These are phyloP conservation scores for Trifolium fragiferum DNA, from an alignment of 306 rosid species.

Conservation along the genomic window DNA sequence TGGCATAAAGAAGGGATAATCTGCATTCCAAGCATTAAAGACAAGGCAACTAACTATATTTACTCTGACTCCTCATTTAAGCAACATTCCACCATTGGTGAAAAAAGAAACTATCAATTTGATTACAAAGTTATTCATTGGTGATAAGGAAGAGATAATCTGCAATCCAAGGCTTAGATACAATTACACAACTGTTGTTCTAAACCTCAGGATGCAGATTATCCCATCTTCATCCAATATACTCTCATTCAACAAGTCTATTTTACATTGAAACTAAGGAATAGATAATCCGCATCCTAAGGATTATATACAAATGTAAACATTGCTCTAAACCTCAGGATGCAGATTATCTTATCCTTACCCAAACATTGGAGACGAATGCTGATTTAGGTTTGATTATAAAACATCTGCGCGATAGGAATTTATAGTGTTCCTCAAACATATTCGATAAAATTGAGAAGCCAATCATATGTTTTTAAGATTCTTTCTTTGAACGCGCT, in stretches of 20 bases:
- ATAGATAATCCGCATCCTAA: not conserved
- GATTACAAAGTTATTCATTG: not conserved
- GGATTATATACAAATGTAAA: not conserved
- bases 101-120: not conserved
- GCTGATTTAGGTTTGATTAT: constrained; percentile 7
- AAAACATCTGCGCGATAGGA: not conserved
- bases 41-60: not conserved
- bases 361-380: constrained; percentile 25
- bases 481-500: not conserved
- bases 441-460: not conserved
- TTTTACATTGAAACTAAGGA: not conserved
- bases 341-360: not conserved
- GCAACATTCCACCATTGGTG: not conserved
- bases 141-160: constrained; percentile 6
- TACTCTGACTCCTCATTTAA: too few relatives aligned
- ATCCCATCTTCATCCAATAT: constrained; percentile 6
- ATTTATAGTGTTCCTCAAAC: not conserved
- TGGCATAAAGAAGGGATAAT: not conserved
- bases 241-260: too few relatives aligned
- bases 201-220: constrained; percentile 54
- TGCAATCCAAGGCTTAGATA: not conserved
- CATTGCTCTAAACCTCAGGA: constrained; percentile 53
- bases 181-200: constrained; percentile 30
- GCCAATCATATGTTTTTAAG: not conserved
- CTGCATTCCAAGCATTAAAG: not conserved